Evolutionary conservation across 495 filamentous ascomycete species (phyloP).

Genomic region (Evansstolkia leycettana): DNA sequence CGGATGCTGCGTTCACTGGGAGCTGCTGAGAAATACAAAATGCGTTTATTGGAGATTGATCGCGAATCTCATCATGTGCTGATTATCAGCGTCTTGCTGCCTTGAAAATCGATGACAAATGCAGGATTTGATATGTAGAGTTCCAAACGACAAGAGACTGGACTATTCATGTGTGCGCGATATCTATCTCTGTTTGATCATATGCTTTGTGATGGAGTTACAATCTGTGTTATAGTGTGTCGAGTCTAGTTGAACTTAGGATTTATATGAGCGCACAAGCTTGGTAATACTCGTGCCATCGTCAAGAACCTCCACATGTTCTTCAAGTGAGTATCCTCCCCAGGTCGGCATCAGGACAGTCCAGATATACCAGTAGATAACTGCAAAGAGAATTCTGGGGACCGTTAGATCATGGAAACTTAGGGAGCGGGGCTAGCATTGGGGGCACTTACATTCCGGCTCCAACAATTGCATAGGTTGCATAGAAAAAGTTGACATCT

Average conservation of each 20-base stretch:
- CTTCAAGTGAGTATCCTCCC: constrained; percentile 46
- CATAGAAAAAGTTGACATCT: constrained; percentile 52
- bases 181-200: too few relatives aligned
- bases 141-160: too few relatives aligned
- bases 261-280: constrained; percentile 24
- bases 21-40: constrained; percentile 18
- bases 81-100: too few relatives aligned
- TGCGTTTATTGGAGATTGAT: not conserved
- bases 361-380: constrained; percentile 64
- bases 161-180: too few relatives aligned
- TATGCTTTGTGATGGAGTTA: too few relatives aligned
- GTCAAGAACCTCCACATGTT: constrained; percentile 41
- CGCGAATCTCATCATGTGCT: not conserved
- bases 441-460: constrained; percentile 47
- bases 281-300: constrained; percentile 50
- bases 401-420: constrained; percentile 2
- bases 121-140: too few relatives aligned
- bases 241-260: too few relatives aligned
- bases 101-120: too few relatives aligned
- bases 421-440: not conserved
- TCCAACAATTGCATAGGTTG: constrained; percentile 62
- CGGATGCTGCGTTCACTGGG: constrained; percentile 9
- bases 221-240: too few relatives aligned
- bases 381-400: constrained; percentile 43
- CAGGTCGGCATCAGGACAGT: constrained; percentile 48